These are phyloP conservation scores for Eucommia ulmoides DNA, from an alignment of 257 asterid genomes.

Conservation along the genomic window DNA sequence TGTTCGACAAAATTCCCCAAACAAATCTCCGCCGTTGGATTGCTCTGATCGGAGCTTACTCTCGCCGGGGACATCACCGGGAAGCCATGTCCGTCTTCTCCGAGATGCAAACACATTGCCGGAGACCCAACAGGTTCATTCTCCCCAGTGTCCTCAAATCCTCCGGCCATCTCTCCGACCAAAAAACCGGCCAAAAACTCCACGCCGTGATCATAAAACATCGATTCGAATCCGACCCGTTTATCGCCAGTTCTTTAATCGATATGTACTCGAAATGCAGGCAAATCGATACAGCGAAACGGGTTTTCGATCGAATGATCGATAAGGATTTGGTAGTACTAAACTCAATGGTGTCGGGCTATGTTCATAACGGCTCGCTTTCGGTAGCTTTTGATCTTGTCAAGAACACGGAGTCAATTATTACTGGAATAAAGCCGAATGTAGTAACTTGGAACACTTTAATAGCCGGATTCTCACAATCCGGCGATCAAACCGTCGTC, in stretches of 20 bases:
- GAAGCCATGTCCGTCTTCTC: constrained; percentile 34
- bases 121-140: constrained; percentile 26
- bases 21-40: constrained; percentile 43
- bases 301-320: constrained; percentile 35
- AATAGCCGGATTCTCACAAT: constrained; percentile 61
- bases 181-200: constrained; percentile 28
- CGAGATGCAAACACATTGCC: constrained; percentile 30
- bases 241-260: constrained; percentile 43
- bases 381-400: constrained; percentile 29
- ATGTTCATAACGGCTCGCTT: constrained; percentile 25
- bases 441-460: constrained; percentile 54
- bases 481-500: constrained; percentile 30
- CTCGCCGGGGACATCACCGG: constrained; percentile 36
- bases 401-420: constrained; percentile 29
- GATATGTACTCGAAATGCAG: constrained; percentile 58
- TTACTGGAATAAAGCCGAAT: constrained; percentile 35
- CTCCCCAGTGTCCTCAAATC: constrained; percentile 69
- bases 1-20: constrained; percentile 59
- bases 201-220: constrained; percentile 37
- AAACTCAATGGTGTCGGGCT: constrained; percentile 61
- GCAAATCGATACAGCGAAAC: constrained; percentile 31
- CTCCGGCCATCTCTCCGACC: constrained; percentile 52
- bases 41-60: constrained; percentile 40
- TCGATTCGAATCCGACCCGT: constrained; percentile 32
- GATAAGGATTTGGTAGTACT: constrained; percentile 42